Conservation (phyloP, 345 rosid species). For the Melastoma malabathricum region DNA sequence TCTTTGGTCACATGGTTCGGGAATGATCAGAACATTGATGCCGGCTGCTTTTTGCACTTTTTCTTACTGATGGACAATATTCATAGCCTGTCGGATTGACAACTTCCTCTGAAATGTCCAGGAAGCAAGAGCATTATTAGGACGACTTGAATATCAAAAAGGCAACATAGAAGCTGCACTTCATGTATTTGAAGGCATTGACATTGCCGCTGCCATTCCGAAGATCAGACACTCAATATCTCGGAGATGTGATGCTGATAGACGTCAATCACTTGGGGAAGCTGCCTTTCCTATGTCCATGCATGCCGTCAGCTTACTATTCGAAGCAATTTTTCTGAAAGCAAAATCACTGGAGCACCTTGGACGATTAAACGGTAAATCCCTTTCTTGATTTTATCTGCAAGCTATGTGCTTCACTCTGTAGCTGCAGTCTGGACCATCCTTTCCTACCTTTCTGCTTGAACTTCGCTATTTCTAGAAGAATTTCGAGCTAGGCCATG, state of each 20-base stretch:
- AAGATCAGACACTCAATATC: constrained; percentile 41
- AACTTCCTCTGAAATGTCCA: constrained; percentile 10
- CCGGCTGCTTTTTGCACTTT: no score
- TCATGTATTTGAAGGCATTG: constrained; percentile 66
- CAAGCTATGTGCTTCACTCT: not conserved
- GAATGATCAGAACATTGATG: no score
- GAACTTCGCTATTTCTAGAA: no score
- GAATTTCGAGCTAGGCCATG: no score
- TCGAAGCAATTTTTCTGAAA: constrained; percentile 56
- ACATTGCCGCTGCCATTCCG: constrained; percentile 35
- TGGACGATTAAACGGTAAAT: constrained; percentile 43
- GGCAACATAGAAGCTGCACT: constrained; percentile 57
- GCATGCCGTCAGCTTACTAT: constrained; percentile 47
- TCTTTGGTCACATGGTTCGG: no score
- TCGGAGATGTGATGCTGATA: constrained; percentile 25
- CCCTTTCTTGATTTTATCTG: constrained; percentile 2
- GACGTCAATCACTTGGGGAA: constrained; percentile 32
- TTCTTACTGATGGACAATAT: not conserved
- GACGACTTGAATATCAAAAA: constrained; percentile 61
- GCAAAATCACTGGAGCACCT: constrained; percentile 55
- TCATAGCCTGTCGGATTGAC: not conserved
- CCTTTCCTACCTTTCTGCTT: not conserved
- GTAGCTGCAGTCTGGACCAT: not conserved
- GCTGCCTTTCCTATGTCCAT: constrained; percentile 41
- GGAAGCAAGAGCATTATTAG: constrained; percentile 77